phyloP scores from a whole-genome alignment of 2,329 filamentous ascomycete genomes.

The Pseudogymnoascus verrucosus region DNA sequence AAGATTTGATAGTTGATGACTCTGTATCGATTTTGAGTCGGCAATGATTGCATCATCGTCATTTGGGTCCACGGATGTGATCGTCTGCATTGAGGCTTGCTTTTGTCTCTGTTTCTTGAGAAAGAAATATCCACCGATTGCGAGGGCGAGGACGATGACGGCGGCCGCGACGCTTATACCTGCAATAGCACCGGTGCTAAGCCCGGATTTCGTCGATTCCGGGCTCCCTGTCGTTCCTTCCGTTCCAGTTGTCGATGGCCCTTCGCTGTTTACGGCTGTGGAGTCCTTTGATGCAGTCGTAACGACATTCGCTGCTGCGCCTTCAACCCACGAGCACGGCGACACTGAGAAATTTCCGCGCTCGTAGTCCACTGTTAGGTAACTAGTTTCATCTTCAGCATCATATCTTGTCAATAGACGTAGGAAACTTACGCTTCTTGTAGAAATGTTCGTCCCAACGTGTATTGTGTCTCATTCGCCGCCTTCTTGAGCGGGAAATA shows the following conservation, averaged over 20 bases:
- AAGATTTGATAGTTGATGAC: background rate
- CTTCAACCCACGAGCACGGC: conserved; percentile 29
- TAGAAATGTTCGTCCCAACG: conserved; percentile 28
- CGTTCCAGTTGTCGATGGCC: background rate
- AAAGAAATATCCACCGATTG: background rate
- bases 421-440: conserved; percentile 26
- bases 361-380: conserved; percentile 34
- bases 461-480: conserved; percentile 24
- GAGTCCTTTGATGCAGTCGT: conserved; percentile 23
- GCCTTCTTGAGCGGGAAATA: conserved; percentile 29
- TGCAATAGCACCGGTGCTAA: background rate
- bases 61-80: background rate
- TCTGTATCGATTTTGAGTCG: background rate
- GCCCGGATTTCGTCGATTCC: background rate
- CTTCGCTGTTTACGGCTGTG: background rate
- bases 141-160: background rate
- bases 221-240: background rate
- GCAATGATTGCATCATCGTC: background rate
- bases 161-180: background rate
- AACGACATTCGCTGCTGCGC: conserved; percentile 20
- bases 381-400: conserved; percentile 16
- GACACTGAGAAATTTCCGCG: conserved; percentile 34
- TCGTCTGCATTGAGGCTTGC: background rate
- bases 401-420: background rate
- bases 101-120: background rate